Conservation (phyloP, 306 rosid genomes). For the Phaseolus lunatus region DNA sequence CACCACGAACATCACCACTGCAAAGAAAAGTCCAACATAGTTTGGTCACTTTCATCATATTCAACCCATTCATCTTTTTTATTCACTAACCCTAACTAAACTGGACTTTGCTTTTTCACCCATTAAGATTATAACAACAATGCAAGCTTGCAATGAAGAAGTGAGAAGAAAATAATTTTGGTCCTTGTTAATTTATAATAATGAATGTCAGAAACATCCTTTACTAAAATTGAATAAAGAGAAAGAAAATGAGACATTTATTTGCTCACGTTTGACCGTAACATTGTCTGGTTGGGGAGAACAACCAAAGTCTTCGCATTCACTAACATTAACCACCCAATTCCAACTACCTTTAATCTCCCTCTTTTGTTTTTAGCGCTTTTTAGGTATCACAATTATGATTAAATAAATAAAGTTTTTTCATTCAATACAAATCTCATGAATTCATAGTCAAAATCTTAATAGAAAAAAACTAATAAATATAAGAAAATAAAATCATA, state of each 20-base stretch:
- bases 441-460: too few relatives aligned
- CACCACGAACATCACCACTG: not conserved
- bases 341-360: slow-evolving; percentile 9
- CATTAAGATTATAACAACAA: not conserved
- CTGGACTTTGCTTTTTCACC: slow-evolving; percentile 13
- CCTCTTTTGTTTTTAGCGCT: not conserved
- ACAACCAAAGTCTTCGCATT: slow-evolving; percentile 11
- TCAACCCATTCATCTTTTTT: not conserved
- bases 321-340: not conserved
- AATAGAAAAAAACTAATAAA: too few relatives aligned
- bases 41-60: slow-evolving; percentile 37
- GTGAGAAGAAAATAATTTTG: not conserved
- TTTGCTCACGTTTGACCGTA: not conserved
- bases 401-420: not conserved
- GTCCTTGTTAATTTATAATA: too few relatives aligned
- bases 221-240: not conserved
- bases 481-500: too few relatives aligned
- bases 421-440: too few relatives aligned
- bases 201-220: not conserved
- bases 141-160: not conserved
- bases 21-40: slow-evolving; percentile 12
- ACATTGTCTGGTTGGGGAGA: not conserved
- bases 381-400: not conserved
- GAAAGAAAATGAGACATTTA: not conserved
- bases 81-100: not conserved